Evolutionary conservation across 768 basidiomycete species (phyloP).

Genomic region (Exidia glandulosa): DNA sequence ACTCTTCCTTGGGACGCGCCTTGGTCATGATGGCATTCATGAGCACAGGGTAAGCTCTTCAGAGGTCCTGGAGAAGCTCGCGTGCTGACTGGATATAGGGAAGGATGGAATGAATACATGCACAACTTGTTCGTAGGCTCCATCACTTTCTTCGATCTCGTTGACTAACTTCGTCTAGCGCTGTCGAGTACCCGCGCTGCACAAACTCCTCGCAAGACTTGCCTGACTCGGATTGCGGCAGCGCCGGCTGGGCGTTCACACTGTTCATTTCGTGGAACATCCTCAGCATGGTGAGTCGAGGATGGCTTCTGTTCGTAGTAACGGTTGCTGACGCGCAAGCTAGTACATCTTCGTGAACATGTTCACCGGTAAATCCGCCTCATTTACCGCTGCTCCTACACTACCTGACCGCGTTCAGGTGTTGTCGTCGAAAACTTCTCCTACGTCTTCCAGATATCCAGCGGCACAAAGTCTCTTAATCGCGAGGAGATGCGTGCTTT

Average conservation of each 20-base stretch:
- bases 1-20: slow-evolving; percentile 63
- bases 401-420: slow-evolving; percentile 28
- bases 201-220: slow-evolving; percentile 39
- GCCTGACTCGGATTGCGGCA: slow-evolving; percentile 79
- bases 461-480: slow-evolving; percentile 70
- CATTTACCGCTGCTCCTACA: neutral
- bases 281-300: slow-evolving; percentile 71
- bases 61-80: neutral
- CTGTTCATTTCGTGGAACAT: slow-evolving; percentile 94
- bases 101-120: slow-evolving; percentile 97
- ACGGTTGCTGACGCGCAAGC: neutral
- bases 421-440: slow-evolving; percentile 94
- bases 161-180: slow-evolving; percentile 32
- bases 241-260: slow-evolving; percentile 66
- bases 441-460: slow-evolving; percentile 83
- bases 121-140: slow-evolving; percentile 72
- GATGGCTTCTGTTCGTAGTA: neutral
- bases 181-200: slow-evolving; percentile 69
- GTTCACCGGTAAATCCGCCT: slow-evolving; percentile 58
- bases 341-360: slow-evolving; percentile 95
- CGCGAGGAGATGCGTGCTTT: slow-evolving; percentile 88
- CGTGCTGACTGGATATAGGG: slow-evolving; percentile 33
- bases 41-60: slow-evolving; percentile 70
- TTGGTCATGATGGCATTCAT: slow-evolving; percentile 87
- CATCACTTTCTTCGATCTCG: neutral